A percentile compares a stretch with the other conserved stretches of the same genome.
Conservation (phyloP, 306 rosid species). For the Quercus aquifolioides region DNA sequence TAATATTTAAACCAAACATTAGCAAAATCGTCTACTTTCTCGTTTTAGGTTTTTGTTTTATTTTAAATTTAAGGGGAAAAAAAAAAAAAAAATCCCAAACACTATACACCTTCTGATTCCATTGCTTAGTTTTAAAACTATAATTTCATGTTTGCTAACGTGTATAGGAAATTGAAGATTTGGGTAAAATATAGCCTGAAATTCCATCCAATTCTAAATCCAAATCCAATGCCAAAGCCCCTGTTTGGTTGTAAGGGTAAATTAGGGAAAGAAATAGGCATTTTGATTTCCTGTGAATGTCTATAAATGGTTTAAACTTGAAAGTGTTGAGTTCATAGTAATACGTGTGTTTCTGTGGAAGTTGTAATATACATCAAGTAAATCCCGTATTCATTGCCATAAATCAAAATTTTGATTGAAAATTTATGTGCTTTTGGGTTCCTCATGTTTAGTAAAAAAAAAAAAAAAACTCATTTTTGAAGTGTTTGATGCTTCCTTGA, state of each 20-base stretch:
- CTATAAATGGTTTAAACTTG: not conserved
- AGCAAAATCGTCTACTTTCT: not conserved
- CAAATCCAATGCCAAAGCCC: not conserved
- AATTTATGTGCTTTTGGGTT: not conserved
- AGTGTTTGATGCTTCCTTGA: not conserved
- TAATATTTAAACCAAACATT: not conserved
- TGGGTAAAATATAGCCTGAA: not conserved
- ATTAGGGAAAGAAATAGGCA: not conserved
- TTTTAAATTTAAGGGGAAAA: not conserved
- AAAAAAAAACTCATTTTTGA: not conserved
- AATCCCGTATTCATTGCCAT: not conserved
- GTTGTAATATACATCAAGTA: not conserved
- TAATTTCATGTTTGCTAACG: not conserved
- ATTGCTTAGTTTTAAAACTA: not conserved
- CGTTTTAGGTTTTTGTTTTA: not conserved
- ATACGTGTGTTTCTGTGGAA: not conserved
- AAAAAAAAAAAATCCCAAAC: too few species aligned
- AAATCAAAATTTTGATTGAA: not conserved
- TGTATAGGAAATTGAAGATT: not conserved
- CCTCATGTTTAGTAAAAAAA: not conserved
- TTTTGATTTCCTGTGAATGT: not conserved
- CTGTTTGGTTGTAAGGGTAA: not conserved
- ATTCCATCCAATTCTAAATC: not conserved
- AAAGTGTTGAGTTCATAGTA: not conserved
- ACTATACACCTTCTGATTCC: too few species aligned